A percentile compares a stretch with the other conserved stretches of the same genome.
phyloP scores from a whole-genome alignment of 176 grass and related monocot species.

The Eleusine indica region DNA sequence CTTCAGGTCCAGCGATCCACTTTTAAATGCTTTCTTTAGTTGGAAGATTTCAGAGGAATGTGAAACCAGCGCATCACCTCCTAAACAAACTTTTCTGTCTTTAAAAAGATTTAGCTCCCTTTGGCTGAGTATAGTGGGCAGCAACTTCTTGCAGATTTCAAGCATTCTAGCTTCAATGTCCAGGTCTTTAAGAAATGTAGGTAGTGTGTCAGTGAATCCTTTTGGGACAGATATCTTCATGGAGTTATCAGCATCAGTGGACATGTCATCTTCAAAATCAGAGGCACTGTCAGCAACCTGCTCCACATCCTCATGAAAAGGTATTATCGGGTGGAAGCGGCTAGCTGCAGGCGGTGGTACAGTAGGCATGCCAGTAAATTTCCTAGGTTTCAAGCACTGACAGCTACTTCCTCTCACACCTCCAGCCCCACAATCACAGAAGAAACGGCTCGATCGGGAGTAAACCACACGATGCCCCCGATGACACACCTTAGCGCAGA shows the following conservation, averaged over 20 bases:
- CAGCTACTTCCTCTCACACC: constrained; percentile 92
- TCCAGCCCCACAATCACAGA: constrained; percentile 97
- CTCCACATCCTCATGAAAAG: constrained; percentile 77
- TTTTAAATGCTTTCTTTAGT: constrained; percentile 97
- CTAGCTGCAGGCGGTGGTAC: constrained; percentile 36
- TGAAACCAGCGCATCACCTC: constrained; percentile 64
- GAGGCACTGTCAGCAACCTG: constrained; percentile 75
- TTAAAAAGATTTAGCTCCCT: constrained; percentile 84
- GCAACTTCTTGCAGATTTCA: constrained; percentile 84
- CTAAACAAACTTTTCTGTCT: constrained; percentile 83
- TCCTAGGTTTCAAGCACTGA: constrained; percentile 93
- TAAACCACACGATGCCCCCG: constrained; percentile 95
- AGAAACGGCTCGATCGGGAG: constrained; percentile 96
- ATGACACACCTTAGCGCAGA: constrained; percentile 95
- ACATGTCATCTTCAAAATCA: constrained; percentile 96
- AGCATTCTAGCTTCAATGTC: constrained; percentile 78
- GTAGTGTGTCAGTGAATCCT: constrained; percentile 71
- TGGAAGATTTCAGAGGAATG: constrained; percentile 73
- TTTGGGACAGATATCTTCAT: constrained; percentile 78
- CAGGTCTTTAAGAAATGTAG: constrained; percentile 64
- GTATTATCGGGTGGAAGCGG: constrained; percentile 68
- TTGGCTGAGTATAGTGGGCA: constrained; percentile 67
- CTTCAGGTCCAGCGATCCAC: constrained; percentile 91
- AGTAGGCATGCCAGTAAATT: constrained; percentile 63
- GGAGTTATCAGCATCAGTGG: constrained; percentile 60